Evolutionary conservation across 192 early-diverging fungal species (phyloP), one percentile per base, ranked within the genome.

Genomic region (Coemansia sp.): DNA sequence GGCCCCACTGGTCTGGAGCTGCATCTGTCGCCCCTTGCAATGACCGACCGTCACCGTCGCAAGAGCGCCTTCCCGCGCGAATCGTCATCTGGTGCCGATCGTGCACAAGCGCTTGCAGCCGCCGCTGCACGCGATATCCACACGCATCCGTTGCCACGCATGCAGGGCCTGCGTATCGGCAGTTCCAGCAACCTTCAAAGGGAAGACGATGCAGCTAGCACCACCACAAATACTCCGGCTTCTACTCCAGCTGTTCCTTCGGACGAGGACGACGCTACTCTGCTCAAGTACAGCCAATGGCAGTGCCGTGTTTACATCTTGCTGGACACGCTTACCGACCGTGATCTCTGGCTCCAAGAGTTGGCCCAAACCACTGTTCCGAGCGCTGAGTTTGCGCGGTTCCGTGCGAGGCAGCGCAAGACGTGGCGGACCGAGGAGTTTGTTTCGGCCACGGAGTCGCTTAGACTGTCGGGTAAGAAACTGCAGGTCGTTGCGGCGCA

Each of bases 11-110:
- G 84, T 3, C 62, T 82, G 41, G 84, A 82, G 63, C 63, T 85
- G 68, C 66, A 64, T 16, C 61, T 85, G 61, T 77, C 73, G 39
- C 76, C 78, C 13, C 52, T 75, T 55, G 69, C 84, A 16, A 85
- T 85, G 83, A 85, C 78, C 39, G 79, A 85, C 59, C 69, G 80
- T 11, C 84, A 85, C 32, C 76, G 84, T 16, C 67, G 84, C 16
- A 78, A 81, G 66, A 76, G 73, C 41, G 76, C 84, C 0, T 73
- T 74, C 55, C 84, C 84, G 39, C 72, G 81, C 62, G 42, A 62
- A 26, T 67, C 66, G 51, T 39, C 65, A 7, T 58, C 56, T 5
- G 48, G 39, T 1, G 70, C 57, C 22, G 61, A 54, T 4, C 36
- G 45, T 4, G 70, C 63, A 9, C 52, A 21, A 15, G 55, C 63